Evolutionary conservation across 169 alveolate genomes (phyloP).

Genomic region (Eimeria brunetti): DNA sequence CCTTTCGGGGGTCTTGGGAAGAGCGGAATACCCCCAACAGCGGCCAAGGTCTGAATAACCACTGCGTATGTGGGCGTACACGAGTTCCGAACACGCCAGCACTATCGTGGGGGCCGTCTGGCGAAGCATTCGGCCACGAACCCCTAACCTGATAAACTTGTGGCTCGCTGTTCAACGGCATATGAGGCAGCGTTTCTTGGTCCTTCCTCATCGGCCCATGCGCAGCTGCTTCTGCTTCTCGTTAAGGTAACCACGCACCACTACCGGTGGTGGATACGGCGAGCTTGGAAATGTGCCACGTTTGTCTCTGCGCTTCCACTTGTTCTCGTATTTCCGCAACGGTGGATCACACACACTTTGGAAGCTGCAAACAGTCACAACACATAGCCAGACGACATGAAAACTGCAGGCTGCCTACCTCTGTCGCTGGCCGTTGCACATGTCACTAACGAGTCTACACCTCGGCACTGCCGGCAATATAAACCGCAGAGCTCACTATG

Average conservation of each 20-base stretch:
- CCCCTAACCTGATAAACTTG: slow-evolving; percentile 13
- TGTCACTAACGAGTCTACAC: background rate
- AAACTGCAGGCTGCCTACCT: background rate
- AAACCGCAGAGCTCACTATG: background rate
- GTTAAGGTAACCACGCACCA: slow-evolving; percentile 63
- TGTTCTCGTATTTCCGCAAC: slow-evolving; percentile 88
- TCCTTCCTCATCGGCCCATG: slow-evolving; percentile 29
- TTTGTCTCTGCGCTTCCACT: slow-evolving; percentile 92
- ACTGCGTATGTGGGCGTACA: background rate
- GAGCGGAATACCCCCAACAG: slow-evolving; percentile 1
- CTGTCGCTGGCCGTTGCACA: background rate
- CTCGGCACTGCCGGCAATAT: background rate
- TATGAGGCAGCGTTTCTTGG: background rate
- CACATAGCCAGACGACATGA: background rate
- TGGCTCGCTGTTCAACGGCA: background rate
- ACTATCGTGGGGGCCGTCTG: background rate
- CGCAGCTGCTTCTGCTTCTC: slow-evolving; percentile 76
- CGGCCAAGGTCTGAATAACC: background rate
- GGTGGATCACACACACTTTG: slow-evolving; percentile 92
- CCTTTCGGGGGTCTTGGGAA: background rate
- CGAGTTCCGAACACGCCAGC: background rate
- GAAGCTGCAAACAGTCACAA: slow-evolving; percentile 58
- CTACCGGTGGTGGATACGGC: slow-evolving; percentile 79
- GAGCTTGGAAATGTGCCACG: slow-evolving; percentile 90
- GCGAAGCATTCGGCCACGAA: background rate